Percentiles rank a stretch among this genome's conserved stretches.
Evolutionary conservation across 192 early-diverging fungal genomes (phyloP).

Genomic region (Coemansia sp.): DNA sequence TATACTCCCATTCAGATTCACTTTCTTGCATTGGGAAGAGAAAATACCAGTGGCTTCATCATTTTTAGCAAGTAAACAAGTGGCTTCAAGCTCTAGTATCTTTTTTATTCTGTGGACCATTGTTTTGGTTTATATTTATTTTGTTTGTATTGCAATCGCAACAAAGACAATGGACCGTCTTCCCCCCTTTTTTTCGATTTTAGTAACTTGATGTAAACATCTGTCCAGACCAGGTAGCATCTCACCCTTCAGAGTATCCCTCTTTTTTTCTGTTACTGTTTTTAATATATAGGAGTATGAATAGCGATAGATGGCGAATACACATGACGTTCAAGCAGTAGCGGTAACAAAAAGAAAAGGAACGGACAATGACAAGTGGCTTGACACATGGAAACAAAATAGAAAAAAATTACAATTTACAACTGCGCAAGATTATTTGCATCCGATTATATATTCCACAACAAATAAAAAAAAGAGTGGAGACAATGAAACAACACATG

Average conservation of each 20-base stretch:
- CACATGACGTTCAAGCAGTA: background rate
- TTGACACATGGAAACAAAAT: background rate
- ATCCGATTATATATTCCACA: background rate
- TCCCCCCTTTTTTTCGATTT: background rate
- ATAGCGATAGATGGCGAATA: constrained; percentile 2
- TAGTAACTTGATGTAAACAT: constrained; percentile 5
- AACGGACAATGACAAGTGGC: background rate
- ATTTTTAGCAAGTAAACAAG: background rate
- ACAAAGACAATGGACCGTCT: background rate
- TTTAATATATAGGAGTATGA: background rate
- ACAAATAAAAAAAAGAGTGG: background rate
- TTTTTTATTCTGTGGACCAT: constrained; percentile 1
- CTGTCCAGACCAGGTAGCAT: background rate
- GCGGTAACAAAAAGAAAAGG: background rate
- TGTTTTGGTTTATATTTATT: constrained; percentile 1
- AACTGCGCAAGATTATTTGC: background rate
- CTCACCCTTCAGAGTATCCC: no score
- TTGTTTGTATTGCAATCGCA: background rate
- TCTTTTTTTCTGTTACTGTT: background rate
- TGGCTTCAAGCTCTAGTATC: background rate
- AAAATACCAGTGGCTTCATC: background rate
- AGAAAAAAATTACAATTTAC: background rate
- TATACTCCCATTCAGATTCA: background rate
- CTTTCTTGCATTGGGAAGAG: background rate
- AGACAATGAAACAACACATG: background rate